Conservation (phyloP, 805 yeast genomes). For the Candida hispaniensis region DNA sequence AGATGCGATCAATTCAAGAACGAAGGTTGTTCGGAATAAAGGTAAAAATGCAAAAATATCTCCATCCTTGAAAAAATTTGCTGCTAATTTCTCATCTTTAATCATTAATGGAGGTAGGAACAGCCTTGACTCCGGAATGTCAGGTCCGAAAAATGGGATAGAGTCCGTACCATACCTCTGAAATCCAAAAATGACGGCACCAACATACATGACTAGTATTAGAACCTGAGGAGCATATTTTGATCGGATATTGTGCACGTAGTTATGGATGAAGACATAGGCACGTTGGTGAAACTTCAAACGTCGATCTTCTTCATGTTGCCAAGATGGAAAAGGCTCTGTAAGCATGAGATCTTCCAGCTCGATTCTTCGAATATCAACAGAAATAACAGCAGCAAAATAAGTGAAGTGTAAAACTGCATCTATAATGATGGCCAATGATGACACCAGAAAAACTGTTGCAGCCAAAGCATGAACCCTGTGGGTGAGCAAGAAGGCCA, state of each 20-base stretch:
- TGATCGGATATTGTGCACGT: slow-evolving; percentile 8
- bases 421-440: slow-evolving; percentile 44
- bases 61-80: slow-evolving; percentile 6
- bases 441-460: slow-evolving; percentile 38
- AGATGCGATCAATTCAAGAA: slow-evolving; percentile 46
- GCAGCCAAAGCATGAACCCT: slow-evolving; percentile 26
- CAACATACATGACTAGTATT: slow-evolving; percentile 11
- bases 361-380: slow-evolving; percentile 57
- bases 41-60: slow-evolving; percentile 9
- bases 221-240: slow-evolving; percentile 5
- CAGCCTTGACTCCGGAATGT: slow-evolving; percentile 1
- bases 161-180: slow-evolving; percentile 12
- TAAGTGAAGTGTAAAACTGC: slow-evolving; percentile 53
- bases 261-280: slow-evolving; percentile 8
- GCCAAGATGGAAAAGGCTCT: slow-evolving; percentile 2
- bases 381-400: slow-evolving; percentile 51
- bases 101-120: slow-evolving; percentile 12
- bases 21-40: slow-evolving; percentile 11
- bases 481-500: slow-evolving; percentile 13
- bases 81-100: slow-evolving; percentile 6
- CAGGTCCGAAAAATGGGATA: slow-evolving; percentile 7
- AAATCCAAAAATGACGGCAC: slow-evolving; percentile 5
- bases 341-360: slow-evolving; percentile 38
- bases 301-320: slow-evolving; percentile 6
- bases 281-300: slow-evolving; percentile 12